phyloP scores from a whole-genome alignment of 306 rosid genomes.

The Cucurbita pepo region DNA sequence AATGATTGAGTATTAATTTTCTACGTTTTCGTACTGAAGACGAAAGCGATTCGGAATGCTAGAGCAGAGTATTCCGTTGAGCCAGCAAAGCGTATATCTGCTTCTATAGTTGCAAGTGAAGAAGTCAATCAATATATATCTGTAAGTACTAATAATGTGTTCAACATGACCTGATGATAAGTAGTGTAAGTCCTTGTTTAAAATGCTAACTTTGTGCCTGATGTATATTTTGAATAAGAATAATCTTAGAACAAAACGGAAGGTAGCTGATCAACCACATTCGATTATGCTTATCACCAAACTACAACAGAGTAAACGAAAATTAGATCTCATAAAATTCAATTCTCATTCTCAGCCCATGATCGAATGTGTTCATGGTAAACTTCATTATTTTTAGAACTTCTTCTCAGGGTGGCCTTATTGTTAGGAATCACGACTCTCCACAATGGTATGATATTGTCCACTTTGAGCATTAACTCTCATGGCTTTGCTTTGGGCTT shows the following conservation, averaged over 20 bases:
- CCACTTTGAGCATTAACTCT: too few species aligned
- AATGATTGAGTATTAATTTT: neutral
- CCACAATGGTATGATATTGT: too few species aligned
- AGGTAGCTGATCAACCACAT: neutral
- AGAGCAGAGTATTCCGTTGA: conserved; percentile 97
- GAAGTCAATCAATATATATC: conserved; percentile 63
- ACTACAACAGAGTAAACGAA: neutral
- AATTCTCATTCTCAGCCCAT: neutral
- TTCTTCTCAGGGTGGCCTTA: neutral
- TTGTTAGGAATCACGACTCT: too few species aligned
- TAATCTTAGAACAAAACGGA: neutral
- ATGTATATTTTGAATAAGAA: neutral
- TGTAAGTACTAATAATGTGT: conserved; percentile 27
- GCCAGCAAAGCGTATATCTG: conserved; percentile 84
- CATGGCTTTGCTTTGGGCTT: too few species aligned
- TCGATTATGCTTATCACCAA: neutral
- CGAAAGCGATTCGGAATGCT: conserved; percentile 74
- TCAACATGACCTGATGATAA: neutral
- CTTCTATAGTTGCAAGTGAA: conserved; percentile 64
- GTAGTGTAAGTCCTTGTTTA: neutral
- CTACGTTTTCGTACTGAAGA: conserved; percentile 25
- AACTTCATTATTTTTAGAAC: neutral
- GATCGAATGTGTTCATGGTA: neutral
- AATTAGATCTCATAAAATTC: neutral
- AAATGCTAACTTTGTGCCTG: neutral